Percentiles rank a stretch among this genome's conserved stretches.
Conservation (phyloP, 768 basidiomycete genomes). For the Daedaleopsis nitida region DNA sequence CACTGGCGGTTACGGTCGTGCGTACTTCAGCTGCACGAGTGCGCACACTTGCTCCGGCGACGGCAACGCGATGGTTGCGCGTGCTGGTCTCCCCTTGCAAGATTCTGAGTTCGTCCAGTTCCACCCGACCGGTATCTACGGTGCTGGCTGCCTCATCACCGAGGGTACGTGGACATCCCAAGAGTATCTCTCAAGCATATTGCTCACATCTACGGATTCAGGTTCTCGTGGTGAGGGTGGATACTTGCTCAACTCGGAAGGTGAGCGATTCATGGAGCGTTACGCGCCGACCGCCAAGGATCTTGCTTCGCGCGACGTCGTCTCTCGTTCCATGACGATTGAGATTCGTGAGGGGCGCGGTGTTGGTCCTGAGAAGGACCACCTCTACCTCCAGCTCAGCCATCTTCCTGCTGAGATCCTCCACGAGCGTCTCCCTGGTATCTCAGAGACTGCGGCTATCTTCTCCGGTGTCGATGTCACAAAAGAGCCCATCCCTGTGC, state of each 20-base stretch:
- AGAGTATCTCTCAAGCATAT: not conserved
- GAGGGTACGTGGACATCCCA: slow-evolving; percentile 61
- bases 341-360: slow-evolving; percentile 99
- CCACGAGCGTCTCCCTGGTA: slow-evolving; percentile 96
- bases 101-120: slow-evolving; percentile 99
- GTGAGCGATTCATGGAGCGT: slow-evolving; percentile 99
- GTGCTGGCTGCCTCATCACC: slow-evolving; percentile 98
- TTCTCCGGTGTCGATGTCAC: slow-evolving; percentile 99
- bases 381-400: slow-evolving; percentile 94
- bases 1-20: slow-evolving; percentile 96
- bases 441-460: slow-evolving; percentile 98
- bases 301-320: slow-evolving; percentile 98
- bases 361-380: slow-evolving; percentile 98
- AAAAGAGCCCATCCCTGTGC: slow-evolving; percentile 98
- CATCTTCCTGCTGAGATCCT: slow-evolving; percentile 96
- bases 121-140: slow-evolving; percentile 99
- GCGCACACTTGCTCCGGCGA: slow-evolving; percentile 99
- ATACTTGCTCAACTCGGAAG: slow-evolving; percentile 96
- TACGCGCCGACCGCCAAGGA: slow-evolving; percentile 99
- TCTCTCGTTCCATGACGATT: slow-evolving; percentile 98
- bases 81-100: slow-evolving; percentile 95
- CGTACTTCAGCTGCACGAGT: slow-evolving; percentile 98
- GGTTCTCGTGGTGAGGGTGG: slow-evolving; percentile 99
- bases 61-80: slow-evolving; percentile 97
- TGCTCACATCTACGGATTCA: slow-evolving; percentile 32